A percentile compares a stretch with the other conserved stretches of the same genome.
These are phyloP conservation scores for Venturia nashicola DNA, from an alignment of 2,329 filamentous ascomycete species.

Conservation along the genomic window DNA sequence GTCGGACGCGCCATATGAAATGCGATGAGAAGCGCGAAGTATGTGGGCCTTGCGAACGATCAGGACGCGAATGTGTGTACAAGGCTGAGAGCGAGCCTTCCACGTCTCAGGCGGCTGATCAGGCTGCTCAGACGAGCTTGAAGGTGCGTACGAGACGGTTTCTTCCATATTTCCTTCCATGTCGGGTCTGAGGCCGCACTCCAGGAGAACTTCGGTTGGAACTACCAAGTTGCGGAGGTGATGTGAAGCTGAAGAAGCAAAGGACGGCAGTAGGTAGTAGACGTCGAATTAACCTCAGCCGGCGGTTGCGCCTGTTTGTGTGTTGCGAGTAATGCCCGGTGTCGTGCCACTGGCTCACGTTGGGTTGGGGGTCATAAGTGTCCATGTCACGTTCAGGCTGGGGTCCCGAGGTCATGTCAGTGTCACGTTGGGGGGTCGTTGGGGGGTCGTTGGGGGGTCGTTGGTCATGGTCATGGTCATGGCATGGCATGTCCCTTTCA, in stretches of 20 bases:
- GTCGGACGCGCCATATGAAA: constrained; percentile 37
- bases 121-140: not conserved
- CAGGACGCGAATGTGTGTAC: not conserved
- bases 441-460: no score
- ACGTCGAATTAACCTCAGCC: not conserved
- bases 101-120: not conserved
- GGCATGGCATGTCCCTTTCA: not conserved
- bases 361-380: no score
- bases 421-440: no score
- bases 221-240: not conserved
- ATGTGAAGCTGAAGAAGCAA: not conserved
- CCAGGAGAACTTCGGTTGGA: no score
- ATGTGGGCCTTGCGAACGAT: constrained; percentile 1
- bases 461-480: no score
- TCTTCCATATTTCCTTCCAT: not conserved
- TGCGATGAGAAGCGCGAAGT: constrained; percentile 17
- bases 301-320: no score
- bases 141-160: not conserved
- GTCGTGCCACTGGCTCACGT: not conserved
- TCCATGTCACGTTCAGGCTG: no score
- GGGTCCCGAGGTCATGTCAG: no score
- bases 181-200: not conserved
- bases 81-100: not conserved
- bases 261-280: not conserved
- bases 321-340: not conserved